Evolutionary conservation across 1,284 basidiomycete species (phyloP), one percentile per base, ranked within the genome.

Genomic region (Sporisorium reilianum): DNA sequence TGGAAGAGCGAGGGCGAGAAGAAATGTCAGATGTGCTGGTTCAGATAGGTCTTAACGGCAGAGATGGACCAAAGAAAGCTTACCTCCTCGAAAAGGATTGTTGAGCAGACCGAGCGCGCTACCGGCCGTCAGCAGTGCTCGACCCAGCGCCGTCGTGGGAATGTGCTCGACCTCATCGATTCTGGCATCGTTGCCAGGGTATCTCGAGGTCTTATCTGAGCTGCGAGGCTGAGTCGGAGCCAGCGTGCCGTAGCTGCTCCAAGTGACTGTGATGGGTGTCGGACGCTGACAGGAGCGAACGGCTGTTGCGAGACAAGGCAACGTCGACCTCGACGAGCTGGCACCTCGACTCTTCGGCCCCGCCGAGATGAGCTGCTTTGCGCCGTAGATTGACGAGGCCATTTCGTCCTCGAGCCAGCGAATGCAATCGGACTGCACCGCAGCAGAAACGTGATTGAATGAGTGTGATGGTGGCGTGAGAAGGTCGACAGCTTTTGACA

Each of bases 11-110:
- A 36, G 18, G 10, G 5, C 9, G 5, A 18, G 8, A 1, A 12
- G 28, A 1, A 30, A 12, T 9, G 49, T 45, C 20, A 45, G 46
- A 20, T 41, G n/a, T 9, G 20, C 38, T 38, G 36, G 2, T n/a
- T n/a, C n/a, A n/a, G 36, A n/a, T 18, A n/a, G 16, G 36, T 14
- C 12, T 10, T 14, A 46, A 36, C 4, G 16, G 32, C 10, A 2
- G n/a, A 20, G 46, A n/a, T 11, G 36, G 6, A 34, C 3, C 8
- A 14, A 34, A 18, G 16, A 18, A 18, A 36, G 86, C 91, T 85
- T 80, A 93, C 94, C 95, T 78, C 91, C 94, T 80, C 96, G 88
- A 45, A 90, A 88, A 20, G 95, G 94, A 84, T 97, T 90, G 48
- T 89, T 86, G 16, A 99, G 88, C 9, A 94, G 90, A 87, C 93